These are phyloP conservation scores for Cucumis sativus DNA, from an alignment of 306 rosid species.

Conservation along the genomic window DNA sequence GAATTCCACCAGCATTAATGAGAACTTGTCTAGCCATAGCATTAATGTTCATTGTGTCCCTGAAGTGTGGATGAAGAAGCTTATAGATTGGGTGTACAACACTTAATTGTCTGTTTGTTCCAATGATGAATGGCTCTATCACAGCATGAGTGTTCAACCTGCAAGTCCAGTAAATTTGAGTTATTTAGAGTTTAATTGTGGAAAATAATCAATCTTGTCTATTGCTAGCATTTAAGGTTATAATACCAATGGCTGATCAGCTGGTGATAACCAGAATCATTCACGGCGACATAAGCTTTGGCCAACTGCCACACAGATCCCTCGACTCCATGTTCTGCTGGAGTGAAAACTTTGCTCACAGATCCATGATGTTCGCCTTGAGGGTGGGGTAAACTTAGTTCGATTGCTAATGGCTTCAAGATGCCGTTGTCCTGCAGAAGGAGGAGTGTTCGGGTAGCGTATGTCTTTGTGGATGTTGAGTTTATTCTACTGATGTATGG, in stretches of 20 bases:
- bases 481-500: conserved; percentile 63
- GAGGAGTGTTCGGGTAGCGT: conserved; percentile 68
- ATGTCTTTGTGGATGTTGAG: conserved; percentile 71
- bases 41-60: conserved; percentile 84
- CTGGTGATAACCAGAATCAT: conserved; percentile 93
- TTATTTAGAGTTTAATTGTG: neutral
- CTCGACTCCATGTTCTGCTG: conserved; percentile 45
- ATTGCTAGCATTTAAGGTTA: neutral
- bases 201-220: neutral
- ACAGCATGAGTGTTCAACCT: conserved; percentile 91
- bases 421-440: conserved; percentile 68
- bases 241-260: conserved; percentile 86
- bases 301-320: conserved; percentile 85
- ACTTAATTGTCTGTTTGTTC: conserved; percentile 72
- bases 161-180: conserved; percentile 8
- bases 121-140: conserved; percentile 85
- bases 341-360: conserved; percentile 58
- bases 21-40: conserved; percentile 84
- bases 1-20: conserved; percentile 80
- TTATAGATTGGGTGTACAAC: conserved; percentile 71
- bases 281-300: conserved; percentile 79
- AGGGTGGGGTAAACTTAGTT: conserved; percentile 84
- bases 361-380: conserved; percentile 67
- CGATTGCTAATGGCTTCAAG: conserved; percentile 78
- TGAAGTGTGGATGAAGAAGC: conserved; percentile 77